phyloP scores from a whole-genome alignment of 208 protist genomes.

The Trypanosoma cruzi region DNA sequence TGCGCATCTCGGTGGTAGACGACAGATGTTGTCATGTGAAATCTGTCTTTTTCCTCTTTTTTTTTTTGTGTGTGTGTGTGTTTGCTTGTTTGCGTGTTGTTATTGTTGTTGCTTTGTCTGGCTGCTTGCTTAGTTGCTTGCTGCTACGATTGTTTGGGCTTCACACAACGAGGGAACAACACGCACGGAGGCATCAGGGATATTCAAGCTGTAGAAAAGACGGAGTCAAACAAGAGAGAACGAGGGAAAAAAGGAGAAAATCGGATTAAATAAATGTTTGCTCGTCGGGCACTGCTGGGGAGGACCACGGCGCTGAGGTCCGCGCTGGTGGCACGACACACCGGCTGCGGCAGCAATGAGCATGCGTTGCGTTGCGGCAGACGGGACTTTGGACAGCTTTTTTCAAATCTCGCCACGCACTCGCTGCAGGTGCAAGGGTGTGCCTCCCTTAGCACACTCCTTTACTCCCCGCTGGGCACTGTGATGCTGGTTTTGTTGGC shows the following conservation, averaged over 20 bases:
- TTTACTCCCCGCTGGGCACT: slow-evolving; percentile 83
- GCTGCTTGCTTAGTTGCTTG: too few species aligned
- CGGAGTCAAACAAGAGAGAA: not conserved
- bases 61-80: not conserved
- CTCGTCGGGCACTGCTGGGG: not conserved
- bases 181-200: too few species aligned
- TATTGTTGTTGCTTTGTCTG: too few species aligned
- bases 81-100: too few species aligned
- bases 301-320: not conserved
- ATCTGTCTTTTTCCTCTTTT: too few species aligned
- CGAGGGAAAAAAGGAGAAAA: slow-evolving; percentile 1
- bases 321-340: not conserved
- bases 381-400: slow-evolving; percentile 24
- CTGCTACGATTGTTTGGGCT: too few species aligned
- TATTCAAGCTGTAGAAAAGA: too few species aligned
- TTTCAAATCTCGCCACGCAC: slow-evolving; percentile 65
- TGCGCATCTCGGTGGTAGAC: too few species aligned
- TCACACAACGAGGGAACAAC: too few species aligned
- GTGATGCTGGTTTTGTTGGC: slow-evolving; percentile 74
- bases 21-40: too few species aligned
- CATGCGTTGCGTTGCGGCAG: not conserved
- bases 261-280: slow-evolving; percentile 11
- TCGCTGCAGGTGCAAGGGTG: slow-evolving; percentile 54
- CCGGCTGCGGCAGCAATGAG: not conserved
- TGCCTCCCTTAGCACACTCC: slow-evolving; percentile 62